A percentile compares a stretch with the other conserved stretches of the same genome.
Conservation (phyloP, 306 rosid genomes). For the Potentilla sterilis region DNA sequence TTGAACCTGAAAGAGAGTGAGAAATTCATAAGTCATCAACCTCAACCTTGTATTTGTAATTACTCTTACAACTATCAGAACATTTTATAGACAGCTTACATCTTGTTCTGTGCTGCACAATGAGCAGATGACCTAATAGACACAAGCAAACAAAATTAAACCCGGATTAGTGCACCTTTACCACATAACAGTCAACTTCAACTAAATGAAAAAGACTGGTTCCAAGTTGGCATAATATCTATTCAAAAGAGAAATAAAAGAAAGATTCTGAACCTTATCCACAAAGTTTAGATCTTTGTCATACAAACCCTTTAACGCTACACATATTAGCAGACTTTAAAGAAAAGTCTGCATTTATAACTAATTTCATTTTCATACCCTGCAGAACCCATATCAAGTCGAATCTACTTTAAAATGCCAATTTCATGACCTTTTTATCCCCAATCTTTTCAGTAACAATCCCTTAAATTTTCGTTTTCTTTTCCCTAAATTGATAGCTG, state of each 20-base stretch:
- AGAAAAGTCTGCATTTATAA: conserved; percentile 3
- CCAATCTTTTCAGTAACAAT: not conserved
- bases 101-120: conserved; percentile 77
- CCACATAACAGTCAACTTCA: not conserved
- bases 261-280: conserved; percentile 21
- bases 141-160: conserved; percentile 6
- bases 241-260: not conserved
- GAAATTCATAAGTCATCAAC: conserved; percentile 10
- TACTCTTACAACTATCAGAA: not conserved
- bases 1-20: conserved; percentile 58
- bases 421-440: not conserved
- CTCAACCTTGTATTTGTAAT: not conserved
- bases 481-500: not conserved
- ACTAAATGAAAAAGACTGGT: not conserved
- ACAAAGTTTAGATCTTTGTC: conserved; percentile 16
- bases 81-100: conserved; percentile 36
- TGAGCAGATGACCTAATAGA: conserved; percentile 72
- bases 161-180: not conserved
- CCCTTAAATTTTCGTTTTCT: not conserved
- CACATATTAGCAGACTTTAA: not conserved
- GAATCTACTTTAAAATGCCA: not conserved
- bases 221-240: not conserved
- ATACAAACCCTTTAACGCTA: not conserved
- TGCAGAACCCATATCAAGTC: not conserved
- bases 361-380: not conserved